Conservation (phyloP, 768 basidiomycete species). For the Pilatotrama ljubarskyi region DNA sequence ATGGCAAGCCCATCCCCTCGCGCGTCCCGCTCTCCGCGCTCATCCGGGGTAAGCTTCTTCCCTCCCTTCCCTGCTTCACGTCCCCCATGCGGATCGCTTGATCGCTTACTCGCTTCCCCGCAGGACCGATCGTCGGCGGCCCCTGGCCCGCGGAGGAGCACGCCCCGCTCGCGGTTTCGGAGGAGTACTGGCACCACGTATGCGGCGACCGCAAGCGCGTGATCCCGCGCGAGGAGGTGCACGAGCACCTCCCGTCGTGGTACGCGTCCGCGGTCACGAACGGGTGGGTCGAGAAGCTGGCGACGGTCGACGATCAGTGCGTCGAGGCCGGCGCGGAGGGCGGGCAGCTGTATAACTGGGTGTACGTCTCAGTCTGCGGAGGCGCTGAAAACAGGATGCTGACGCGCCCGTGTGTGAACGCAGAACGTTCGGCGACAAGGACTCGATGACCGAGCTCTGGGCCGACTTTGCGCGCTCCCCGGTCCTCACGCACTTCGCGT, state of each 20-base stretch:
- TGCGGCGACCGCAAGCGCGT: conserved; percentile 38
- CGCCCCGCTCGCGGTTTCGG: conserved; percentile 37
- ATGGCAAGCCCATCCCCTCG: conserved; percentile 51
- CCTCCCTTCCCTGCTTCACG: neutral
- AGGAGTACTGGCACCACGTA: conserved; percentile 39
- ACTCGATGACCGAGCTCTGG: conserved; percentile 19
- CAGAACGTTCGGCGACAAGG: conserved; percentile 18
- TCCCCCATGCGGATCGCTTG: too few relatives aligned
- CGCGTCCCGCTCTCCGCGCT: conserved; percentile 56
- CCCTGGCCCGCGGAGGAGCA: conserved; percentile 35
- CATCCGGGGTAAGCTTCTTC: conserved; percentile 38
- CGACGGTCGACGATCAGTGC: conserved; percentile 39
- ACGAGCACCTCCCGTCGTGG: conserved; percentile 31
- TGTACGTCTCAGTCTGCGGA: conserved; percentile 26
- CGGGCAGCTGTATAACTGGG: conserved; percentile 35
- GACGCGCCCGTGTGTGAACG: neutral
- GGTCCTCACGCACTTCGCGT: conserved; percentile 23
- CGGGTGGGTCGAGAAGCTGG: conserved; percentile 41
- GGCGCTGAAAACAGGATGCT: neutral
- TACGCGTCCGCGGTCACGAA: conserved; percentile 35
- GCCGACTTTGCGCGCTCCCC: conserved; percentile 18
- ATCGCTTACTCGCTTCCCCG: neutral
- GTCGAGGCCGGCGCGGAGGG: conserved; percentile 34
- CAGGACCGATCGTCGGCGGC: conserved; percentile 45
- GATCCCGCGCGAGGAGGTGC: conserved; percentile 28